These are phyloP conservation scores for Arctium minus DNA, from an alignment of 129 eudicot species.

Conservation along the genomic window DNA sequence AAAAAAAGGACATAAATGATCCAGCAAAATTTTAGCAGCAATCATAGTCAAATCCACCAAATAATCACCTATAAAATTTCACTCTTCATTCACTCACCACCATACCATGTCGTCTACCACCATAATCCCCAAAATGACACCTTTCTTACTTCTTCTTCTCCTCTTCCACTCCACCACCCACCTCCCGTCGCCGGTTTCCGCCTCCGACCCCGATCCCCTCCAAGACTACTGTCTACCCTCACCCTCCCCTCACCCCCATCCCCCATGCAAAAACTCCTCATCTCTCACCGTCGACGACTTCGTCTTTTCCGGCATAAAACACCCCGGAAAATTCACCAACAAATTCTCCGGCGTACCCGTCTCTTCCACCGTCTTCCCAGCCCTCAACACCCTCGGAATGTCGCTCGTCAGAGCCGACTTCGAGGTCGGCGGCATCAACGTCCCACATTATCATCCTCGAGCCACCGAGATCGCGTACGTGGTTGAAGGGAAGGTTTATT, in stretches of 20 bases:
- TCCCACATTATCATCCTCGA: conserved; percentile 80
- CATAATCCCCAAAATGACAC: conserved; percentile 28
- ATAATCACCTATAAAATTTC: conserved; percentile 27
- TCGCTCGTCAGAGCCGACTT: conserved; percentile 89
- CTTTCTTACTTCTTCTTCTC: conserved; percentile 28
- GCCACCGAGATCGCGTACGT: conserved; percentile 81
- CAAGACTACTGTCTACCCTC: conserved; percentile 75
- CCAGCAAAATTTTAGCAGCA: not conserved
- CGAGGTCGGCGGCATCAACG: conserved; percentile 59
- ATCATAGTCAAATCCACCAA: conserved; percentile 12
- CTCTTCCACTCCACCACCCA: conserved; percentile 19
- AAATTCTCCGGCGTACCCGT: conserved; percentile 72
- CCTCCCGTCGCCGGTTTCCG: conserved; percentile 21
- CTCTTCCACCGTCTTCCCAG: conserved; percentile 57
- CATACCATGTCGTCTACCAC: conserved; percentile 26
- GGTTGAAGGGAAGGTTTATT: conserved; percentile 65
- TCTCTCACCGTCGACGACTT: conserved; percentile 58
- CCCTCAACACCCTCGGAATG: conserved; percentile 79
- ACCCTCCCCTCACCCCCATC: conserved; percentile 21
- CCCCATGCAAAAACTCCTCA: conserved; percentile 64
- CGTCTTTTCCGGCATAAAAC: conserved; percentile 64
- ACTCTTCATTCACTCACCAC: not conserved
- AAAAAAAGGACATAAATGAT: too few species aligned
- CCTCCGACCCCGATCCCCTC: conserved; percentile 71
- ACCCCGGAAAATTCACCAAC: conserved; percentile 46